Conservation (phyloP, 2,329 filamentous ascomycete species). For the Botryotinia convoluta region DNA sequence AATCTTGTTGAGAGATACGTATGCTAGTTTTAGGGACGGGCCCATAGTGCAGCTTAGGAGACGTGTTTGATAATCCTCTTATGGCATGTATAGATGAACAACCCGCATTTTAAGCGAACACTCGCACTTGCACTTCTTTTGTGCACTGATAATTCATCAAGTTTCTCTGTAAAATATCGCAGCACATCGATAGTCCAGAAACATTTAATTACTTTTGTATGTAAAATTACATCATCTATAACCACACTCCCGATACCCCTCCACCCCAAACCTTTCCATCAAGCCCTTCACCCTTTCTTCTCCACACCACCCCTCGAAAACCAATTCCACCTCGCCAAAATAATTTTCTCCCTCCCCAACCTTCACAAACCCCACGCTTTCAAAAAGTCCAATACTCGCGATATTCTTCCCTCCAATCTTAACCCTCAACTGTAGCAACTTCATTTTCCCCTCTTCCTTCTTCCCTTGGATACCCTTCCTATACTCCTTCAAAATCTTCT, state of each 20-base stretch:
- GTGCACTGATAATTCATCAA: too few species aligned
- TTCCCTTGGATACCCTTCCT: conserved; percentile 13
- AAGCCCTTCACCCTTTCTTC: conserved; percentile 32
- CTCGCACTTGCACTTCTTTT: too few species aligned
- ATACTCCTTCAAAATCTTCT: conserved; percentile 58
- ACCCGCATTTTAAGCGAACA: not conserved
- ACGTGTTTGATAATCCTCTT: not conserved
- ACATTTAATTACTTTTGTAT: not conserved
- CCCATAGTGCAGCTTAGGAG: not conserved
- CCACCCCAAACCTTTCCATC: conserved; percentile 38
- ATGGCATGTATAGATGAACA: not conserved
- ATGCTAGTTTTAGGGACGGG: not conserved
- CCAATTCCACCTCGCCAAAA: conserved; percentile 65
- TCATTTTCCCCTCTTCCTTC: conserved; percentile 24
- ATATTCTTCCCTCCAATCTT: conserved; percentile 59
- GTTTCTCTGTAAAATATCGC: not conserved
- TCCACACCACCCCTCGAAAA: conserved; percentile 35
- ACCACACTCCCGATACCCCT: conserved; percentile 40
- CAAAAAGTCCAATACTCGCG: conserved; percentile 58
- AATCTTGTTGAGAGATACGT: not conserved
- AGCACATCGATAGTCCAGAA: not conserved
- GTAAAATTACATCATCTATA: conserved; percentile 35
- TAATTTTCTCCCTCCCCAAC: conserved; percentile 52
- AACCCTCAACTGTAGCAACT: conserved; percentile 50
- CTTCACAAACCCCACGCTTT: conserved; percentile 55